Evolutionary conservation across 805 yeast species (phyloP).

Genomic region (Teunomyces panamensis): DNA sequence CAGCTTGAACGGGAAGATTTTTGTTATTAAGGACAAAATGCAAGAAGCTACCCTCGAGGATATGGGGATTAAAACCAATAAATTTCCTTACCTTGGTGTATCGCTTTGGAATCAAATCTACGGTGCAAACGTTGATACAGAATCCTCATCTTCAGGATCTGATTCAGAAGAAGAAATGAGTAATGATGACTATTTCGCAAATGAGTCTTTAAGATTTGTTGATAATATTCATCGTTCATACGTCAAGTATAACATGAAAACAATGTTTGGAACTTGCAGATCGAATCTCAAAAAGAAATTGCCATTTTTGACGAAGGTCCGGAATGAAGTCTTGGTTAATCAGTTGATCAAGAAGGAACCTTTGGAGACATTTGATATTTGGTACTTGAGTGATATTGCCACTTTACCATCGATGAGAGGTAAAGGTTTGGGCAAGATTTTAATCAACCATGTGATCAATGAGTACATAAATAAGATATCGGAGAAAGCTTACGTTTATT

Average conservation of each 20-base stretch:
- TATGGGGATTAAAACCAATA: slow-evolving; percentile 20
- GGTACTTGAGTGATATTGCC: slow-evolving; percentile 61
- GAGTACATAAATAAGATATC: slow-evolving; percentile 35
- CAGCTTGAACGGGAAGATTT: slow-evolving; percentile 48
- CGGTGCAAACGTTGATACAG: slow-evolving; percentile 13
- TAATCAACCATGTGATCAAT: slow-evolving; percentile 49
- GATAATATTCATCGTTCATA: slow-evolving; percentile 28
- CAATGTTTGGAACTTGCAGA: slow-evolving; percentile 44
- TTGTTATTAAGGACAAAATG: slow-evolving; percentile 47
- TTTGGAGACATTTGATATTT: slow-evolving; percentile 25
- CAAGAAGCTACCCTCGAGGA: slow-evolving; percentile 35
- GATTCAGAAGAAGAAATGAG: slow-evolving; percentile 17
- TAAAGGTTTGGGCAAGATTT: slow-evolving; percentile 52
- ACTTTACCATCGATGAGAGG: slow-evolving; percentile 58
- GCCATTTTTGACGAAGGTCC: slow-evolving; percentile 43
- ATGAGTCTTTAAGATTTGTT: slow-evolving; percentile 17
- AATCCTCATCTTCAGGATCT: slow-evolving; percentile 10
- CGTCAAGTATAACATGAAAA: slow-evolving; percentile 36
- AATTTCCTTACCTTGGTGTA: slow-evolving; percentile 49
- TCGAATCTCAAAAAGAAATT: slow-evolving; percentile 50
- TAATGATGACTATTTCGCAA: slow-evolving; percentile 22
- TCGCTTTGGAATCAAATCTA: slow-evolving; percentile 42
- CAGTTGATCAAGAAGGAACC: slow-evolving; percentile 18
- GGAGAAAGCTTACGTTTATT: slow-evolving; percentile 35
- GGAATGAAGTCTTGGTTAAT: slow-evolving; percentile 43